Percentiles rank a stretch among this genome's conserved stretches.
Conservation (phyloP, 495 filamentous ascomycete species). For the Niebla homalea region DNA sequence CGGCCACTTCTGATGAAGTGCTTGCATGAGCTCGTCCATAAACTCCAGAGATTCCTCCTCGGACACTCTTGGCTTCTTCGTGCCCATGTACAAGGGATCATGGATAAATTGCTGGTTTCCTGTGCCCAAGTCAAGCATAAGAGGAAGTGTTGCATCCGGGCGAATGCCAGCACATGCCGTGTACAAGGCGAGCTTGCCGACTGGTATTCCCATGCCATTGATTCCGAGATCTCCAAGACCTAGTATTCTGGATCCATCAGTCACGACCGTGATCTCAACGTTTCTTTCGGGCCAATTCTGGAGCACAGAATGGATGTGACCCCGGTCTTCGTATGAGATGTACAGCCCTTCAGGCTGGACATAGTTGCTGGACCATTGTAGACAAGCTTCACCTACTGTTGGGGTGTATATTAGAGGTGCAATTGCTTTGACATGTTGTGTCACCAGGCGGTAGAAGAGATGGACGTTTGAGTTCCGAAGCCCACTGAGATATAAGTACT, state of each 20-base stretch:
- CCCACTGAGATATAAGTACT: conserved; percentile 83
- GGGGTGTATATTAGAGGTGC: conserved; percentile 96
- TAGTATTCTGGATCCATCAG: conserved; percentile 91
- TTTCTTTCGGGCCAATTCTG: conserved; percentile 78
- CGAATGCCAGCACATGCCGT: conserved; percentile 89
- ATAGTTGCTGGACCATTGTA: conserved; percentile 92
- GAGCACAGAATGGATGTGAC: conserved; percentile 69
- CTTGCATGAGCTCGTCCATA: conserved; percentile 94
- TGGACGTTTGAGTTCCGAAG: conserved; percentile 82
- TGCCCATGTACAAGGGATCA: conserved; percentile 90
- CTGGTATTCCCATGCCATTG: conserved; percentile 96
- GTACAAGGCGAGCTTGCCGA: conserved; percentile 89
- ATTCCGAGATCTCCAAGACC: conserved; percentile 92
- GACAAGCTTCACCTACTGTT: conserved; percentile 90
- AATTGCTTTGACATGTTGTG: conserved; percentile 78
- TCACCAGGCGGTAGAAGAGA: conserved; percentile 87
- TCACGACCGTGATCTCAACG: conserved; percentile 93
- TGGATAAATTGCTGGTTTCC: conserved; percentile 75
- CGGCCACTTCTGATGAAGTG: conserved; percentile 74
- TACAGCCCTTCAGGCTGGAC: conserved; percentile 90
- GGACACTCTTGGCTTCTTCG: conserved; percentile 65
- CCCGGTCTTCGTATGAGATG: conserved; percentile 79
- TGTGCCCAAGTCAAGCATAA: conserved; percentile 85
- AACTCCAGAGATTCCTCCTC: conserved; percentile 80
- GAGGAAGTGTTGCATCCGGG: conserved; percentile 78